phyloP scores from a whole-genome alignment of 2,329 filamentous ascomycete genomes.

The Colletotrichum kahawae region DNA sequence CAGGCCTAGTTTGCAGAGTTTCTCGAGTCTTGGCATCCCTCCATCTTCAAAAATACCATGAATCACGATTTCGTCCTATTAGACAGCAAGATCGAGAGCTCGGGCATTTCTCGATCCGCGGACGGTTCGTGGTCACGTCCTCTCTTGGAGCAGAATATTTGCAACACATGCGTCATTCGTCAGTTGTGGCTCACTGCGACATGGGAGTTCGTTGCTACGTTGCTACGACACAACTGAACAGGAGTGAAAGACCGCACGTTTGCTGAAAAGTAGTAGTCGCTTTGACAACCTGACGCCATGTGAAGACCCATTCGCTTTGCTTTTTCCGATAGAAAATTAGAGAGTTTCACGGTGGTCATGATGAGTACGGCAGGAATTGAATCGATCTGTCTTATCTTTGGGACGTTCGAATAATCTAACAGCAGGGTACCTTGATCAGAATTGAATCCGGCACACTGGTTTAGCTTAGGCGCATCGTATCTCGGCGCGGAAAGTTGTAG shows the following conservation, averaged over 20 bases:
- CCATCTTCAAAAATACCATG: not conserved
- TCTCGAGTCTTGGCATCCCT: not conserved
- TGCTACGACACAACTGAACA: not conserved
- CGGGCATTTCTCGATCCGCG: not conserved
- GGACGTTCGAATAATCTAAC: not conserved
- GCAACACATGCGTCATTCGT: not conserved
- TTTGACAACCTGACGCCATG: rapidly evolving
- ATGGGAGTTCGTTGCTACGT: not conserved
- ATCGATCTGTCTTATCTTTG: not conserved
- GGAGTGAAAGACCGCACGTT: not conserved
- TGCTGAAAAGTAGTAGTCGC: rapidly evolving
- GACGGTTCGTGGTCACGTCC: not conserved
- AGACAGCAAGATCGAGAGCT: not conserved
- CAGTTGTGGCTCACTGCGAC: not conserved
- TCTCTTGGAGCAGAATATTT: not conserved
- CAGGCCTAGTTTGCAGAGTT: not conserved
- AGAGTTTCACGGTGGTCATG: not conserved
- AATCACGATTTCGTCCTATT: not conserved
- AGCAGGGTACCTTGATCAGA: not conserved
- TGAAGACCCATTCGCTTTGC: not conserved
- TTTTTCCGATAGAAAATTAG: not conserved
- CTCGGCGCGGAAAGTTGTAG: not conserved
- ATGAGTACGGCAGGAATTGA: not conserved
- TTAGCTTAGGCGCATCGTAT: not conserved
- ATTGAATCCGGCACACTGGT: not conserved